Evolutionary conservation across 148 eudicot genomes (phyloP).

Genomic region (Fagopyrum esculentum): DNA sequence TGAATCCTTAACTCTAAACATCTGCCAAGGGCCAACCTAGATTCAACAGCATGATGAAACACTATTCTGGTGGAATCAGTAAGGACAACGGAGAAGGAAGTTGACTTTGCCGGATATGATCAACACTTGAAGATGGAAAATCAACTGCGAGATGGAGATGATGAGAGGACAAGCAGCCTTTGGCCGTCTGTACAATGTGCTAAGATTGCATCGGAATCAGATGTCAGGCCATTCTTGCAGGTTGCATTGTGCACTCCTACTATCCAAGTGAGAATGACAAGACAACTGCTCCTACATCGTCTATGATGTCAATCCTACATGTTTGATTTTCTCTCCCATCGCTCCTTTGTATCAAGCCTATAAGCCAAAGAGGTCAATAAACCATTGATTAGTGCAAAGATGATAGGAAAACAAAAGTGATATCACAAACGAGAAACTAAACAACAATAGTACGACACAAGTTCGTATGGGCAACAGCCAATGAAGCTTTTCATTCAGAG

Average conservation of each 20-base stretch:
- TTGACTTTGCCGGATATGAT: no score
- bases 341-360: conserved; percentile 11
- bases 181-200: background rate
- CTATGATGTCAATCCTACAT: background rate
- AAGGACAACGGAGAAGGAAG: no score
- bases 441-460: background rate
- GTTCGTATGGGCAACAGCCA: background rate
- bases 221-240: background rate
- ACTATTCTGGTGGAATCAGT: no score
- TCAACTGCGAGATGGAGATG: no score
- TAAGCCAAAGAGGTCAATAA: background rate
- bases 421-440: background rate
- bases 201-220: background rate
- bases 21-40: no score
- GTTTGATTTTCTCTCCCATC: conserved; percentile 14
- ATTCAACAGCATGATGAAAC: no score
- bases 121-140: no score
- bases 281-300: background rate
- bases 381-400: background rate
- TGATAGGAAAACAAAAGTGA: background rate
- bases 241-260: background rate
- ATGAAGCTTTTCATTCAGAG: background rate
- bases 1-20: no score
- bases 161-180: no score
- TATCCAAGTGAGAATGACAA: background rate